Evolutionary conservation across 352 stramenopile species (phyloP).

Genomic region (Globisporangium nagaii): DNA sequence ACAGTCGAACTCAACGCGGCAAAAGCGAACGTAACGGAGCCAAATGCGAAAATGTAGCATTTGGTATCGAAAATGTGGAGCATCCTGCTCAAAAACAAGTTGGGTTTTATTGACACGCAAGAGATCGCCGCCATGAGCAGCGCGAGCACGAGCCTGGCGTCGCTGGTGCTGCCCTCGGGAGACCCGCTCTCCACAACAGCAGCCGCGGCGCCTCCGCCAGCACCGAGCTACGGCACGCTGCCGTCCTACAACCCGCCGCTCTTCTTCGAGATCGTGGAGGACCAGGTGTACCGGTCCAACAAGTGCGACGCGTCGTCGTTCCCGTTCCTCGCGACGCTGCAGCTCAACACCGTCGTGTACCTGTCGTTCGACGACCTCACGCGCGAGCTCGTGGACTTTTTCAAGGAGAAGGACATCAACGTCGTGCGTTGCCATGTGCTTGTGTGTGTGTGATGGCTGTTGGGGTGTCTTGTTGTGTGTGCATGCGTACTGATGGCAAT

Average conservation of each 20-base stretch:
- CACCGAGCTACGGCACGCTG: conserved; percentile 45
- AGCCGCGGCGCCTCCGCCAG: conserved; percentile 2
- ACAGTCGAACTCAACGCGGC: not conserved
- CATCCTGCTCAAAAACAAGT: too few relatives aligned
- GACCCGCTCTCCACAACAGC: conserved; percentile 3
- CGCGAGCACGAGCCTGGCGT: not conserved
- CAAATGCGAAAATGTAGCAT: too few relatives aligned
- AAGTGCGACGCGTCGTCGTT: conserved; percentile 84
- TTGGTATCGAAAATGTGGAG: too few relatives aligned
- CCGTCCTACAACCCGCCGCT: conserved; percentile 77
- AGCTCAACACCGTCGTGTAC: conserved; percentile 83
- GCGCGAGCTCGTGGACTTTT: conserved; percentile 71
- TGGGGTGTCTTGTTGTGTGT: not conserved
- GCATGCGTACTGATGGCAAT: not conserved
- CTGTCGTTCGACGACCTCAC: conserved; percentile 82
- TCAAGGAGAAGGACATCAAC: conserved; percentile 75
- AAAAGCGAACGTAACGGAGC: not conserved
- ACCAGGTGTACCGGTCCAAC: conserved; percentile 81
- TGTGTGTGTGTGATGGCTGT: not conserved
- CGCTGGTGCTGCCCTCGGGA: not conserved
- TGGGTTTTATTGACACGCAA: not conserved
- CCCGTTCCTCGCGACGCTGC: conserved; percentile 71
- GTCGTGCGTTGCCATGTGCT: conserved; percentile 29
- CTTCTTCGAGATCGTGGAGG: conserved; percentile 87
- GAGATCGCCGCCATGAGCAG: not conserved